Evolutionary conservation across 2,329 filamentous ascomycete genomes (phyloP).

Genomic region (Hymenoscyphus salicellus): DNA sequence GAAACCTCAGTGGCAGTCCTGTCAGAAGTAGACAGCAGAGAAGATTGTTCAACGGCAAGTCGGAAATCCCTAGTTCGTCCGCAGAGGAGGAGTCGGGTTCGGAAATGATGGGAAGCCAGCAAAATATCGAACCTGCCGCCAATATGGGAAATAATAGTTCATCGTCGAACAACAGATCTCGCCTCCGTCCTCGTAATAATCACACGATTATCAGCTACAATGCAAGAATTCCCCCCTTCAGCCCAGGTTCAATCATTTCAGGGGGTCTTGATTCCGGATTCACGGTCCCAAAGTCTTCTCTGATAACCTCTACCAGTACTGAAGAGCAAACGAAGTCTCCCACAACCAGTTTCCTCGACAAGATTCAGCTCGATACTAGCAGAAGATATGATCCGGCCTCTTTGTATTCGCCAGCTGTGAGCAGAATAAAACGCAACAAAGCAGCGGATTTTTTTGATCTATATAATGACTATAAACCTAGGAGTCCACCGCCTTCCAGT

Average conservation of each 20-base stretch:
- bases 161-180: background rate
- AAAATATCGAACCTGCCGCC: background rate
- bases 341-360: background rate
- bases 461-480: background rate
- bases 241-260: background rate
- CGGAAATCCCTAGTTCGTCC: background rate
- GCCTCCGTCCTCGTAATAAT: background rate
- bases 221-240: background rate
- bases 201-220: background rate
- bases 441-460: conserved; percentile 5
- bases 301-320: background rate
- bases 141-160: background rate
- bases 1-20: background rate
- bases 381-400: background rate
- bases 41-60: background rate
- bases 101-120: background rate
- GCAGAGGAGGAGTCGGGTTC: background rate
- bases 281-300: background rate
- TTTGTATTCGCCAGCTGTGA: background rate
- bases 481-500: background rate
- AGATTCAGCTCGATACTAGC: background rate
- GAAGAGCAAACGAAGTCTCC: background rate
- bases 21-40: background rate
- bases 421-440: conserved; percentile 5
- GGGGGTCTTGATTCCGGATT: background rate